These are phyloP conservation scores for Monascus ruber DNA, from an alignment of 2,329 filamentous ascomycete genomes.

Conservation along the genomic window DNA sequence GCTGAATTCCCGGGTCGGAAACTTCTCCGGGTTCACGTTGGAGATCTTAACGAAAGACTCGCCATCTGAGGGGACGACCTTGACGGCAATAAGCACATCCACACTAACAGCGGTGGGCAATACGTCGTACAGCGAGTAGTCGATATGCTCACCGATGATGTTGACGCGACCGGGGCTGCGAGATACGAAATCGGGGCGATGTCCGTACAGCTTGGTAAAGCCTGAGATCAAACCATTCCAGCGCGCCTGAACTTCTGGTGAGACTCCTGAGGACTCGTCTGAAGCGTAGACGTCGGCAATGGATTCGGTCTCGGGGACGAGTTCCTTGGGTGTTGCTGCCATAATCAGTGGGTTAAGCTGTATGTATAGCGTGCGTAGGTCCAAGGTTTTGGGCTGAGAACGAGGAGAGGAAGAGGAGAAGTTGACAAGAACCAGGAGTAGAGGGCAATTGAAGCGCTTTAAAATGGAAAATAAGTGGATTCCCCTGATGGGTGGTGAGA, in stretches of 20 bases:
- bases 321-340: slow-evolving; percentile 30
- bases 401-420: too few species aligned
- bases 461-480: too few species aligned
- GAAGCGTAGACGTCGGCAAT: slow-evolving; percentile 74
- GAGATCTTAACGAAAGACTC: slow-evolving; percentile 58
- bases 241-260: slow-evolving; percentile 56
- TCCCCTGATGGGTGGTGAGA: too few species aligned
- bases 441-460: too few species aligned
- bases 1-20: slow-evolving; percentile 62
- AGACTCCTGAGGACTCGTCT: slow-evolving; percentile 62
- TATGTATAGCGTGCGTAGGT: too few species aligned
- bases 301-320: slow-evolving; percentile 63
- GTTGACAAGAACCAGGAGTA: too few species aligned
- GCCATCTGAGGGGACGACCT: slow-evolving; percentile 35
- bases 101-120: slow-evolving; percentile 90
- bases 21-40: slow-evolving; percentile 67
- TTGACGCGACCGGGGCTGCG: slow-evolving; percentile 91
- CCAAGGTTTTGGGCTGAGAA: too few species aligned
- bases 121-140: slow-evolving; percentile 94
- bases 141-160: slow-evolving; percentile 98
- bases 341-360: slow-evolving; percentile 10
- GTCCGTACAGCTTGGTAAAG: slow-evolving; percentile 61
- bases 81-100: slow-evolving; percentile 79
- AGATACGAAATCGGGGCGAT: slow-evolving; percentile 65
- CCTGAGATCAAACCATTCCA: slow-evolving; percentile 63